Base-by-base conservation (phyloP, 805 yeast species). In the Schwanniomyces pseudopolymorphus region DNA sequence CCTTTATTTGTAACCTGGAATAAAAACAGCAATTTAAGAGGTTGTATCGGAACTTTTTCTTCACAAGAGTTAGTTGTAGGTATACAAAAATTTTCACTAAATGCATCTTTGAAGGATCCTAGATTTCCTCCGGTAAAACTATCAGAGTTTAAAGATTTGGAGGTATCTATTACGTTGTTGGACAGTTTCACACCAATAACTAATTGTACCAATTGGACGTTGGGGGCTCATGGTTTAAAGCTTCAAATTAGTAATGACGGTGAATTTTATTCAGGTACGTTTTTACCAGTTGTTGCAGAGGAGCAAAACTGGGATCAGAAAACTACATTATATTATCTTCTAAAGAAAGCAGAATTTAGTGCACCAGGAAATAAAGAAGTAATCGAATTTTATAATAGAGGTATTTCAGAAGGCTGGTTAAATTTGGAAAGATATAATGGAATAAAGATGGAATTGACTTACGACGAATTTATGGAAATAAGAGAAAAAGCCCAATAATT, bases 1-100 rank as follows among this genome's bases (percentile, higher is more conserved):
- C 94, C 98, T 0, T 66, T 92, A 22, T 94, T 94, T 67, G 86
- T 92, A 26, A 94, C 98, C 0, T 94, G 97, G 96, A 84, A 82
- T 55, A 75, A 77, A 46, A 51, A 55, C 43, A 62, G 65, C 21
- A 66, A 70, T 11, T 69, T 92, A 40, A 72, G 98, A 37, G 99
- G 99, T 0, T 92, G 99, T 60, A 94, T 92, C 45, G 99, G 99
- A 1, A 91, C 96, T 0, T 94, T 94, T 61, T 69, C 74, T 16
- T 67, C 78, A 13, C 62, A 77, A 46, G 72, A 77, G 0, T 54
- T 87, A 2, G 82, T 76, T 14, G 42, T 58, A 1, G 96, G 94
- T 0, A 75, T 90, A 3, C 61, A 69, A 19, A 72, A 74, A 33
- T 92, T 84, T 59, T 75, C 96, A 0, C 44, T 85, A 14, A 58